A percentile compares a stretch with the other conserved stretches of the same genome.
phyloP scores from a whole-genome alignment of 176 grass and related monocot species.

The Eleusine indica region DNA sequence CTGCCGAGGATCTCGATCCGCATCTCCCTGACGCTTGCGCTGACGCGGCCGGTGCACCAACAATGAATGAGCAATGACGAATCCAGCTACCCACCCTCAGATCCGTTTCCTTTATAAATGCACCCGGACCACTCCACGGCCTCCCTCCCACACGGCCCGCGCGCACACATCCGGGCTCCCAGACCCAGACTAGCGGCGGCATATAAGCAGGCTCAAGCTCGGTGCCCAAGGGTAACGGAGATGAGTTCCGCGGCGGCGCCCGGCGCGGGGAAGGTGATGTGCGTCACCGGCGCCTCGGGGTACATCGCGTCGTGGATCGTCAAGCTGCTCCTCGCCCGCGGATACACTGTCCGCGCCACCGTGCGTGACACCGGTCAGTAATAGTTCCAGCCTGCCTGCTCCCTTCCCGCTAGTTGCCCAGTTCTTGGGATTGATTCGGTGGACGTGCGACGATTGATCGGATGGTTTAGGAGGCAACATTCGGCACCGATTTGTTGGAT shows the following conservation, averaged over 20 bases:
- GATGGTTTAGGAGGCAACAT: neutral
- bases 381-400: neutral
- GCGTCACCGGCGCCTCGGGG: constrained; percentile 56
- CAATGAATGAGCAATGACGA: neutral
- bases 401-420: too few species aligned
- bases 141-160: too few species aligned
- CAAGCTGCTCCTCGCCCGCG: constrained; percentile 51
- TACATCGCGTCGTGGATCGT: constrained; percentile 63
- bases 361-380: constrained; percentile 42
- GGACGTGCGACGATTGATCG: neutral
- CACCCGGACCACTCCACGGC: neutral
- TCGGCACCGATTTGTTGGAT: neutral
- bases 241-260: constrained; percentile 10
- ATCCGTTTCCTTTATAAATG: neutral
- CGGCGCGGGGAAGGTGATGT: constrained; percentile 43
- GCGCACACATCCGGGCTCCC: neutral
- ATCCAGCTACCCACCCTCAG: neutral
- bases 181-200: too few species aligned
- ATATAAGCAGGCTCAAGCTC: neutral
- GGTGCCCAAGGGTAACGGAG: neutral
- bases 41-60: neutral
- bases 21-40: too few species aligned
- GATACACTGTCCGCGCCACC: constrained; percentile 59
- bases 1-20: too few species aligned
- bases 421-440: neutral